Evolutionary conservation across 75 land plant genomes (phyloP).

Genomic region (Picea glauca): DNA sequence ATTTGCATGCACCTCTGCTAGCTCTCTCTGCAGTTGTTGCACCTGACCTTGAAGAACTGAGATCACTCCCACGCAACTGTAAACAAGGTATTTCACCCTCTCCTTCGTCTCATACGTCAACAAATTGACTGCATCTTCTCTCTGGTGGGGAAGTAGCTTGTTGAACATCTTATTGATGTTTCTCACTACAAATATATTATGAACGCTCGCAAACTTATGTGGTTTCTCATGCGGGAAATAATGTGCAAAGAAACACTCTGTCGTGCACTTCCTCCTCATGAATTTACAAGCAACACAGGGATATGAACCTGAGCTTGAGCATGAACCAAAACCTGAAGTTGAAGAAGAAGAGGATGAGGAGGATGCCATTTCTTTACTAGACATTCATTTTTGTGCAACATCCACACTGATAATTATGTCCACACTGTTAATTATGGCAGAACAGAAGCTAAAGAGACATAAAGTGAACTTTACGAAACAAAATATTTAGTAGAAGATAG

Average conservation of each 20-base stretch:
- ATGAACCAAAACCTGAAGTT: too few species aligned
- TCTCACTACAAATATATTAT: slow-evolving; percentile 56
- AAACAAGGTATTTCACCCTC: slow-evolving; percentile 45
- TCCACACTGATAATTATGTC: too few species aligned
- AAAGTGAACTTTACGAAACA: too few species aligned
- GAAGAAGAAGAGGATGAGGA: too few species aligned
- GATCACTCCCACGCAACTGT: slow-evolving; percentile 56
- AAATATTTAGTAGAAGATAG: too few species aligned
- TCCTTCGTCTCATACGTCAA: slow-evolving; percentile 55
- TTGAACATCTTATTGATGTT: slow-evolving; percentile 54
- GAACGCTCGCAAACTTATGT: slow-evolving; percentile 43
- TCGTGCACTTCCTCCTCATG: slow-evolving; percentile 40
- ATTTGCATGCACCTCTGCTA: slow-evolving; percentile 47
- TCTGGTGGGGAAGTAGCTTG: slow-evolving; percentile 39
- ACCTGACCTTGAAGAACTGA: slow-evolving; percentile 46
- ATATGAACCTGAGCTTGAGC: too few species aligned
- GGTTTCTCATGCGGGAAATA: slow-evolving; percentile 50
- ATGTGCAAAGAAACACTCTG: slow-evolving; percentile 52
- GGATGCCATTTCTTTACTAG: too few species aligned
- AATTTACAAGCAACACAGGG: slow-evolving; percentile 50
- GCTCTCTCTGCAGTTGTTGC: slow-evolving; percentile 54
- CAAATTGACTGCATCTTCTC: slow-evolving; percentile 54
- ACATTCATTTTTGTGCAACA: too few species aligned
- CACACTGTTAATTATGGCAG: too few species aligned
- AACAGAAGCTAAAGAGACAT: too few species aligned